A percentile compares a stretch with the other conserved stretches of the same genome.
phyloP scores from a whole-genome alignment of 2,329 filamentous ascomycete species.

The Xylariaceae sp. region DNA sequence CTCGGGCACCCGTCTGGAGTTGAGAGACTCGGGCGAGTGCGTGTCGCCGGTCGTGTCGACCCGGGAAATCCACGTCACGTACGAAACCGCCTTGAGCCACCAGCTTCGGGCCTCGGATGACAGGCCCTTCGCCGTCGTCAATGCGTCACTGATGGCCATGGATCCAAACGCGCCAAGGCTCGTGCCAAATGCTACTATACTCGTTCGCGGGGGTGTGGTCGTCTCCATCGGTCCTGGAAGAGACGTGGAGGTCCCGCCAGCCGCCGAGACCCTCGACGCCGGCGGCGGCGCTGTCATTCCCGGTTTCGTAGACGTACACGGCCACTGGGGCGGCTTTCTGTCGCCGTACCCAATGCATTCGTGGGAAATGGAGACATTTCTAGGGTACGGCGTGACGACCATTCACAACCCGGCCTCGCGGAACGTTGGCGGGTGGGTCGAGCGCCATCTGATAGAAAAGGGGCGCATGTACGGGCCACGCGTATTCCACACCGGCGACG shows the following conservation, averaged over 20 bases:
- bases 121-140: background rate
- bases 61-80: background rate
- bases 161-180: background rate
- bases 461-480: background rate
- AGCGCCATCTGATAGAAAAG: background rate
- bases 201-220: background rate
- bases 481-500: background rate
- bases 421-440: background rate
- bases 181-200: background rate
- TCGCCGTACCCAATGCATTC: background rate
- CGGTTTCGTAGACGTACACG: background rate
- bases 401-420: background rate
- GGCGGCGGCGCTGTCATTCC: background rate
- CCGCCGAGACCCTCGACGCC: background rate
- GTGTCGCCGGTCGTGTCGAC: background rate
- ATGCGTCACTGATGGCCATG: background rate
- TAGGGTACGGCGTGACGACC: background rate
- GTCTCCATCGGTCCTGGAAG: background rate
- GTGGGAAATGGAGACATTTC: background rate
- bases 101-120: background rate
- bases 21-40: background rate
- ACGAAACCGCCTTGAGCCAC: background rate
- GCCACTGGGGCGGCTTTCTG: background rate
- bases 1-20: background rate
- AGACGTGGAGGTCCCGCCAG: background rate